phyloP scores from a whole-genome alignment of 163 green algal genomes.

The Volvox carteri region DNA sequence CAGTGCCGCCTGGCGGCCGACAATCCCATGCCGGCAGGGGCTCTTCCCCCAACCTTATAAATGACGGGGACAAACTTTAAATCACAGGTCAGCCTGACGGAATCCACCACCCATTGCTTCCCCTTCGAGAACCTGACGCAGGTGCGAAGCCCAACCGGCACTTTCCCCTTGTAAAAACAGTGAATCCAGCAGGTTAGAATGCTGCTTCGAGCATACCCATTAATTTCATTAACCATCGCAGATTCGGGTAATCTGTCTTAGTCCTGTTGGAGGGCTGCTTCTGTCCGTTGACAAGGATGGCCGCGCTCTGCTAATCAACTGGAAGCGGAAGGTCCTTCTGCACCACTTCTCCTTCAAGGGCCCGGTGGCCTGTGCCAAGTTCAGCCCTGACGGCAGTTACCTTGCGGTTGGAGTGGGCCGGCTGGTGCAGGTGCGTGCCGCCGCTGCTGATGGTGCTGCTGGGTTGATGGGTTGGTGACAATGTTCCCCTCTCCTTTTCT shows the following conservation, averaged over 20 bases:
- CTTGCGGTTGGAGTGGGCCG: constrained; percentile 90
- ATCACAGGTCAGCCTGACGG: constrained; percentile 84
- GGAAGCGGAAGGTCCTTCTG: constrained; percentile 83
- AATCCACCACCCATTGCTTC: constrained; percentile 86
- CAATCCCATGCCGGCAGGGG: too few relatives aligned
- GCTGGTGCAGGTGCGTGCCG: constrained; percentile 86
- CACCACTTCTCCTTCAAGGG: constrained; percentile 95
- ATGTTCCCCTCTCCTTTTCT: not conserved
- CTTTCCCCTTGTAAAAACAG: too few relatives aligned
- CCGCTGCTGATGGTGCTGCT: not conserved
- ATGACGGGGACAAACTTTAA: not conserved
- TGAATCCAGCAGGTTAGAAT: not conserved
- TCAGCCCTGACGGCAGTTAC: constrained; percentile 92
- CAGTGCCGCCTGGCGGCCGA: not conserved
- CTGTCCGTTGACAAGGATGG: constrained; percentile 92
- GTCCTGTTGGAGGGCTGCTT: constrained; percentile 89
- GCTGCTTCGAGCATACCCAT: too few relatives aligned
- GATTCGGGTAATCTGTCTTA: constrained; percentile 86
- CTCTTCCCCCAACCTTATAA: too few relatives aligned
- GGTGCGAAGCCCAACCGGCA: constrained; percentile 60
- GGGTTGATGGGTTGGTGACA: too few relatives aligned
- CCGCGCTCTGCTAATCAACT: constrained; percentile 85
- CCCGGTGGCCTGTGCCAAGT: constrained; percentile 85
- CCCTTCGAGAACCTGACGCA: constrained; percentile 91
- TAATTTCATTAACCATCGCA: too few relatives aligned